These are phyloP conservation scores for Dicorynia guianensis DNA, from an alignment of 306 rosid genomes.

Conservation along the genomic window DNA sequence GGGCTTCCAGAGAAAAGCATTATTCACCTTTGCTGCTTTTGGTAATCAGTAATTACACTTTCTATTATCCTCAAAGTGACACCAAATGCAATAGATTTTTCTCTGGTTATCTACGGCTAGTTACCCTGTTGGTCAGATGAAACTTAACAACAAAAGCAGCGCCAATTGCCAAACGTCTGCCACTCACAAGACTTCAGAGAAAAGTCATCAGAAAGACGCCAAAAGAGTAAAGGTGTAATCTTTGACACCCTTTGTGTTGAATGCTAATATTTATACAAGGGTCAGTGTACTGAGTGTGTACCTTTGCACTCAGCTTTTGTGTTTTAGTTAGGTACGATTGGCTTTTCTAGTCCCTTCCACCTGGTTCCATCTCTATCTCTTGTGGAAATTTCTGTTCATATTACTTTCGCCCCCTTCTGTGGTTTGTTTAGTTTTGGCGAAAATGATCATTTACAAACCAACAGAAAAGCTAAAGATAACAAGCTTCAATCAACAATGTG, in stretches of 20 bases:
- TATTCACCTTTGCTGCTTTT: not conserved
- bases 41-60: not conserved
- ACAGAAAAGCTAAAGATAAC: not conserved
- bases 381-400: not conserved
- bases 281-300: too few relatives aligned
- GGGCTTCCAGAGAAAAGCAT: not conserved
- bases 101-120: too few relatives aligned
- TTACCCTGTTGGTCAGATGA: not conserved
- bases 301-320: not conserved
- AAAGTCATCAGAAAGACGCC: conserved; percentile 25
- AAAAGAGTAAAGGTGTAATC: conserved; percentile 17
- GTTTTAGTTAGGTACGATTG: not conserved
- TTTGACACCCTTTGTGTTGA: not conserved
- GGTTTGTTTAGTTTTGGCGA: conserved; percentile 35
- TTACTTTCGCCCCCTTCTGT: not conserved
- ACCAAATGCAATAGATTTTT: not conserved
- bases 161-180: conserved; percentile 4
- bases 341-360: conserved; percentile 35
- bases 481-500: conserved; percentile 26
- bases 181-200: conserved; percentile 15
- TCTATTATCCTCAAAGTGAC: not conserved
- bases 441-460: conserved; percentile 1
- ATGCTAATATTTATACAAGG: too few relatives aligned
- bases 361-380: conserved; percentile 5
- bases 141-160: not conserved